These are phyloP conservation scores for Kodamaea arcana DNA, from an alignment of 1,139 yeast genomes.

Conservation along the genomic window DNA sequence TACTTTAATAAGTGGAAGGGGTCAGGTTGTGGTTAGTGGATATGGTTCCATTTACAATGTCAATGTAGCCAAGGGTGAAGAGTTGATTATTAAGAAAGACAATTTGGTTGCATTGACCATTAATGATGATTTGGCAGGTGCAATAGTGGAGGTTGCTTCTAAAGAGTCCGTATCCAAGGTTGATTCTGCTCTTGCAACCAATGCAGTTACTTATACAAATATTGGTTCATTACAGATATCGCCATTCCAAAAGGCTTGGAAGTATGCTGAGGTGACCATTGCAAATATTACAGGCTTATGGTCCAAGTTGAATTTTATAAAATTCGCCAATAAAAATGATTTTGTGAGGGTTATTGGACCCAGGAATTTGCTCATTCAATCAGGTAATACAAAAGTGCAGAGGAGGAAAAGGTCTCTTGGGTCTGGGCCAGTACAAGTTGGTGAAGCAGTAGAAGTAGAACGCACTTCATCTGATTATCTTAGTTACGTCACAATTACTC, in stretches of 20 bases:
- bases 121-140: conserved; percentile 27
- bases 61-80: conserved; percentile 43
- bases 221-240: not conserved
- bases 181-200: not conserved
- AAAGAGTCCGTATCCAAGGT: not conserved
- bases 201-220: not conserved
- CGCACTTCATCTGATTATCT: conserved; percentile 30
- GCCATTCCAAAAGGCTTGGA: conserved; percentile 1
- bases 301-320: not conserved
- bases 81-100: conserved; percentile 42
- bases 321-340: conserved; percentile 6
- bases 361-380: conserved; percentile 49
- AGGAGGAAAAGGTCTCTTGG: not conserved
- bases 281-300: not conserved
- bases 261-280: conserved; percentile 1
- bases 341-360: conserved; percentile 55
- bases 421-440: not conserved
- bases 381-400: conserved; percentile 14
- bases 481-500: conserved; percentile 40
- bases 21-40: conserved; percentile 54
- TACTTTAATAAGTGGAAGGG: conserved; percentile 53
- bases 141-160: not conserved
- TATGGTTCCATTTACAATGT: conserved; percentile 53
- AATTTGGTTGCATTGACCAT: conserved; percentile 51
- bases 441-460: not conserved